A percentile compares a stretch with the other conserved stretches of the same genome.
Conservation (phyloP, 2,329 filamentous ascomycete species). For the Ophidiomyces ophidiicola region DNA sequence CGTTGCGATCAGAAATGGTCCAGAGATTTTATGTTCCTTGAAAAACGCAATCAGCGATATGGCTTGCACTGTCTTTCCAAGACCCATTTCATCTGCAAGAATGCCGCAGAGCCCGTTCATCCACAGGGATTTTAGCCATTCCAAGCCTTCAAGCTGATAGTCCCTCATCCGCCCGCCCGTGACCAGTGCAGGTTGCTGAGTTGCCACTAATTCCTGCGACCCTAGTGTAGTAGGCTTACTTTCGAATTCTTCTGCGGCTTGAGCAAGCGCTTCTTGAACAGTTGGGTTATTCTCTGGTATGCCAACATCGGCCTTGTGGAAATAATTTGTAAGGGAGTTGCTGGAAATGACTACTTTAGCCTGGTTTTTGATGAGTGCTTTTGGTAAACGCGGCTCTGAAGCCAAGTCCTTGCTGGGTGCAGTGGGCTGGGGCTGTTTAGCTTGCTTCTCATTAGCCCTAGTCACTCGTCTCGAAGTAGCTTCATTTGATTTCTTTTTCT, state of each 20-base stretch:
- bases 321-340: constrained; percentile 46
- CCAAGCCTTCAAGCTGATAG: constrained; percentile 87
- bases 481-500: constrained; percentile 15
- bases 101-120: constrained; percentile 91
- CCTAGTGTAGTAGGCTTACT: constrained; percentile 50
- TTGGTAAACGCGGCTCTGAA: background rate
- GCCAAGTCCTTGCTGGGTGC: constrained; percentile 8
- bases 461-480: constrained; percentile 22
- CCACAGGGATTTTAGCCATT: constrained; percentile 74
- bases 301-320: constrained; percentile 48
- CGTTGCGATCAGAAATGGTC: constrained; percentile 81
- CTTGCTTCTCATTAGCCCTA: constrained; percentile 22
- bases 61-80: constrained; percentile 85
- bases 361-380: constrained; percentile 21
- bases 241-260: constrained; percentile 46
- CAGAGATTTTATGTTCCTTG: constrained; percentile 74
- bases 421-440: constrained; percentile 13
- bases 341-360: constrained; percentile 21
- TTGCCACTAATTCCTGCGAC: constrained; percentile 58
- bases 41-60: constrained; percentile 79
- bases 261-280: constrained; percentile 46
- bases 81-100: constrained; percentile 84
- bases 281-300: constrained; percentile 42
- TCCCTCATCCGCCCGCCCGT: constrained; percentile 81
- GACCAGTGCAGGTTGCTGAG: constrained; percentile 72